Evolutionary conservation across 2,329 filamentous ascomycete species (phyloP), one percentile per base, ranked within the genome.

Genomic region (Botrytis tulipae): DNA sequence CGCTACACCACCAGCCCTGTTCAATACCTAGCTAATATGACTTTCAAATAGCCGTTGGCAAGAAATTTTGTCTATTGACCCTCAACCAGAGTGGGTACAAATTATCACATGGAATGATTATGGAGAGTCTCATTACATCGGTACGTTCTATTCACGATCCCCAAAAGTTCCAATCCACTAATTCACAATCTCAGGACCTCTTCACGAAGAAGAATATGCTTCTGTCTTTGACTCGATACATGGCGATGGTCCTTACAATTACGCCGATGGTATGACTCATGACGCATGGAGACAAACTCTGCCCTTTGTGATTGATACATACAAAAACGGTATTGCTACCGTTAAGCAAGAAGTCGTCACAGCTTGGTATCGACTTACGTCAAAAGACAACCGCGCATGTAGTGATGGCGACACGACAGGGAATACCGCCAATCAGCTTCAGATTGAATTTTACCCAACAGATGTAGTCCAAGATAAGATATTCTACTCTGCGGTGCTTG

Each of bases 41-140:
- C 18, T 29, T 42, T 65, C 40, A 65, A 42, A 22, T 62, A 48
- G 29, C 8, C 63, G 29, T 37, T 66, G 63, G 44, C 44, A 66
- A 51, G 63, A 66, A 32, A 35, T 66, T 46, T 18, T 35, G 22
- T 66, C 29, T 7, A 35, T 66, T 46, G 40, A 70, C 29, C 67
- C 54, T 48, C 68, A 71, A 6, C 69, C 57, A 8, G 69, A 71
- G 10, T 71, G 42, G 29, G 29, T 71, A 10, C 40, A 71, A 22
- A 71, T 61, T 1, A 12, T 71, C 25, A 63, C 42, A 5, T 63
- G 57, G 69, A 71, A 71, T 25, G 57, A 71, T 18, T 62, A 40
- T 29, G 69, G 69, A 37, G 69, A 63, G 16, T 71, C 57, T n/a
- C 57, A 71, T 29, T 71, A 62, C 10, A 71, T 71, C 8, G 57